Conservation (phyloP, 768 basidiomycete species). For the Pisolithus sp. region DNA sequence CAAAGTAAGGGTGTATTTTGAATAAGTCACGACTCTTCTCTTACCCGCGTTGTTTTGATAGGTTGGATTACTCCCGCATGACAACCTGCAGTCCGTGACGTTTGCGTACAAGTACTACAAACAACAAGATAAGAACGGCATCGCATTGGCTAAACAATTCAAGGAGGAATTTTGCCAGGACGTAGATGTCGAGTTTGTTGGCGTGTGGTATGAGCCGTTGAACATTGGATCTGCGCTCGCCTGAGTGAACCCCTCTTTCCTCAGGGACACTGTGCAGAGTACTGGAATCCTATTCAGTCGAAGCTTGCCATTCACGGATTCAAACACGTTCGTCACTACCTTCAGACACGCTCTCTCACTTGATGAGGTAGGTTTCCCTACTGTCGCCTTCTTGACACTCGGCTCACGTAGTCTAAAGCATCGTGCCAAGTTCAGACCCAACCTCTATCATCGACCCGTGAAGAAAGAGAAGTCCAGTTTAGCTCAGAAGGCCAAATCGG, state of each 20-base stretch:
- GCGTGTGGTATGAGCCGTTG: conserved; percentile 53
- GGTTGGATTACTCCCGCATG: conserved; percentile 65
- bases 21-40: neutral
- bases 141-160: conserved; percentile 54
- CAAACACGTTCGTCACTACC: conserved; percentile 55
- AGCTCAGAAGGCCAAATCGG: neutral
- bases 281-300: conserved; percentile 60
- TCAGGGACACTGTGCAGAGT: conserved; percentile 74
- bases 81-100: conserved; percentile 61
- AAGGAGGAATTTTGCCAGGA: conserved; percentile 63
- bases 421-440: conserved; percentile 61
- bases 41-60: conserved; percentile 18
- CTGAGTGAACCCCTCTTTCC: neutral
- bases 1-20: conserved; percentile 39
- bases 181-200: conserved; percentile 74
- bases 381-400: neutral
- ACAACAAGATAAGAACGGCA: conserved; percentile 39
- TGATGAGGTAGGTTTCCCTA: conserved; percentile 51
- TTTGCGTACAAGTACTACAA: conserved; percentile 75
- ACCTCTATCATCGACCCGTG: conserved; percentile 45
- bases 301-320: conserved; percentile 60
- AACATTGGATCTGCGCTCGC: neutral
- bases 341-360: conserved; percentile 76
- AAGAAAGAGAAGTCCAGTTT: conserved; percentile 8
- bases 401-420: conserved; percentile 35